Conservation (phyloP, 2,329 filamentous ascomycete genomes). For the Davidsoniella eucalypti region DNA sequence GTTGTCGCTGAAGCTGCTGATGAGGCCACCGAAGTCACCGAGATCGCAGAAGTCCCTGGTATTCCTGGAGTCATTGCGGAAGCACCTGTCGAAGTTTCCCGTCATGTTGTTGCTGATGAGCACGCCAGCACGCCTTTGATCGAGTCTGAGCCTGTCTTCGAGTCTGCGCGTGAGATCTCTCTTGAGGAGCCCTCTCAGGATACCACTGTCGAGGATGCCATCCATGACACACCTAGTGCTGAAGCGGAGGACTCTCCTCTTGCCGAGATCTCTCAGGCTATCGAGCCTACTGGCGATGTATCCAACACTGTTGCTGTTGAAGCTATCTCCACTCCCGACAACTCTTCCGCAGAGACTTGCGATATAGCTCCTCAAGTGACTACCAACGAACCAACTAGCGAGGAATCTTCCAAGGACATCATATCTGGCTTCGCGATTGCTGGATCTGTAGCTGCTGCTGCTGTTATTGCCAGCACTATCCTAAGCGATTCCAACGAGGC, state of each 20-base stretch:
- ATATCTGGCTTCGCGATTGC: neutral
- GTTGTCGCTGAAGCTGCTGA: neutral
- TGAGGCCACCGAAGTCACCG: neutral
- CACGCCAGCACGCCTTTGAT: neutral
- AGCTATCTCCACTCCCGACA: too few relatives aligned
- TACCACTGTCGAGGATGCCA: neutral
- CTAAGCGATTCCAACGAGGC: neutral
- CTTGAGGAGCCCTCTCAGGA: neutral
- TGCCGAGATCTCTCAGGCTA: neutral
- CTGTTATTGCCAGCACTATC: neutral
- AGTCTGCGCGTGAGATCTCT: neutral
- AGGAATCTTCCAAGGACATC: too few relatives aligned
- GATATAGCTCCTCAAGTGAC: too few relatives aligned
- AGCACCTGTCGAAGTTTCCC: neutral
- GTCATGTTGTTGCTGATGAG: neutral
- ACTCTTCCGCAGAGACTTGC: too few relatives aligned
- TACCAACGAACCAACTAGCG: too few relatives aligned
- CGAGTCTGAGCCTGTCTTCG: slow-evolving; percentile 1
- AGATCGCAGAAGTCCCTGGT: neutral
- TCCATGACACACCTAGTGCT: too few relatives aligned
- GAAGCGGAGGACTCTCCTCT: neutral
- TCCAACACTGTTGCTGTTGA: neutral
- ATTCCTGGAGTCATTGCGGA: neutral
- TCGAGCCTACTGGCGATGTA: neutral
- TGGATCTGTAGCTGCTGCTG: neutral